Evolutionary conservation across 2,329 filamentous ascomycete genomes (phyloP), one percentile per base, ranked within the genome.

Genomic region (Aspergillus niger): DNA sequence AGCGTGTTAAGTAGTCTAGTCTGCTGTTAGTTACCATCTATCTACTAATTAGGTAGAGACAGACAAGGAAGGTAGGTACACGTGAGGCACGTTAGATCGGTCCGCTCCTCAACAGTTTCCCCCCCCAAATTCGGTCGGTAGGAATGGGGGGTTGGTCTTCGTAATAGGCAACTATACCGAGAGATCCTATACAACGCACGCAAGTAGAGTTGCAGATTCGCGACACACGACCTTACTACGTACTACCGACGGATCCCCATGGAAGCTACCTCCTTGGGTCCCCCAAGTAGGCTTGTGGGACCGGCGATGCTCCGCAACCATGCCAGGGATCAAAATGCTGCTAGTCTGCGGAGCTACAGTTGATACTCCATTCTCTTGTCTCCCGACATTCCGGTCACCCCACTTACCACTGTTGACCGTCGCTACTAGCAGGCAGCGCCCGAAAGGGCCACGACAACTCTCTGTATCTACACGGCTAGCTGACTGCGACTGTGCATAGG

Each of bases 231-330:
- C 32, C 13, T 13, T 13, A 30, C 28, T 30, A 30, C 11, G 28
- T 30, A 4, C 10, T 17, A 17, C 20, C 47, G 47, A 50, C 47
- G 47, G 26, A 50, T 30, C 47, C 24, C 47, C 26, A 50, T 50
- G 54, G 47, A 47, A 39, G 30, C 52, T 32, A 47, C 15, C 47
- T 30, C 11, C 32, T 36, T 36, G 32, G 32, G 32, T 36, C 32
- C 32, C 26, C 32, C 10, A 36, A 36, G 10, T 50, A 28, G 26
- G 24, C 26, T 50, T 48, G 57, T 59, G 54, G 51, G 56, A 47
- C 57, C 60, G 60, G 63, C 62, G 61, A 55, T 65, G 41, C 64
- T 66, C 62, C 64, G 62, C 61, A 36, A 44, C 20, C 38, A 50
- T 30, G 38, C 24, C 51, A 51, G 38, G 36, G 13, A 58, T 54